These are phyloP conservation scores for Aspergillus caelatus DNA, from an alignment of 2,329 filamentous ascomycete species.

Conservation along the genomic window DNA sequence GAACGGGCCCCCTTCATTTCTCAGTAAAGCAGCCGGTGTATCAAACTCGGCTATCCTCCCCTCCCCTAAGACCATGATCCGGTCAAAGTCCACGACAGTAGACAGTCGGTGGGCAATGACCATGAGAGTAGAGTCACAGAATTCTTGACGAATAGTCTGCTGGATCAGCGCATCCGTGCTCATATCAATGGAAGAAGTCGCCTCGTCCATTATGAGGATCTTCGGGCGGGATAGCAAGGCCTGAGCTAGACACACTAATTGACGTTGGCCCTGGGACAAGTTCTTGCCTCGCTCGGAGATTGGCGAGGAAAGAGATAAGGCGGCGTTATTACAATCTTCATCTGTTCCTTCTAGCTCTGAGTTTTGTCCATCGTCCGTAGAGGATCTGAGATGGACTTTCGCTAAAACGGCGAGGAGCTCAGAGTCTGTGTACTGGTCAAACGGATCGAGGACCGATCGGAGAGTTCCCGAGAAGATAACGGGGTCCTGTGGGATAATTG, in stretches of 20 bases:
- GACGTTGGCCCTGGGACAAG: conserved; percentile 74
- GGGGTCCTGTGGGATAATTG: conserved; percentile 80
- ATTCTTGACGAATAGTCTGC: conserved; percentile 70
- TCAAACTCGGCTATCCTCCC: conserved; percentile 71
- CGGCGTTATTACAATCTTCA: not conserved
- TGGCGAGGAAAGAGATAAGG: conserved; percentile 39
- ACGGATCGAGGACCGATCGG: conserved; percentile 75
- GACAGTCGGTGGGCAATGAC: conserved; percentile 75
- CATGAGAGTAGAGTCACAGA: conserved; percentile 65
- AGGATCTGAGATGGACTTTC: conserved; percentile 62
- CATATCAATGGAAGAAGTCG: conserved; percentile 77
- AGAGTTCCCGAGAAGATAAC: conserved; percentile 79
- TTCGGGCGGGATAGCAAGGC: conserved; percentile 72
- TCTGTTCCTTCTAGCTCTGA: conserved; percentile 46
- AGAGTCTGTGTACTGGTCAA: conserved; percentile 67
- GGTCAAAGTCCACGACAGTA: conserved; percentile 75
- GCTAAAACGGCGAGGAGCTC: conserved; percentile 70
- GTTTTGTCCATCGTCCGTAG: conserved; percentile 10
- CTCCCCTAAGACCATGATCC: conserved; percentile 70
- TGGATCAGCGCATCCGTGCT: conserved; percentile 73
- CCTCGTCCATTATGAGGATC: conserved; percentile 78
- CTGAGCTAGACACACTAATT: conserved; percentile 74
- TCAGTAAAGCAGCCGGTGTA: conserved; percentile 63
- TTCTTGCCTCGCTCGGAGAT: conserved; percentile 74
- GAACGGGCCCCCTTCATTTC: conserved; percentile 55